Conservation (phyloP, 768 basidiomycete genomes). For the Termitomyces sp. region DNA sequence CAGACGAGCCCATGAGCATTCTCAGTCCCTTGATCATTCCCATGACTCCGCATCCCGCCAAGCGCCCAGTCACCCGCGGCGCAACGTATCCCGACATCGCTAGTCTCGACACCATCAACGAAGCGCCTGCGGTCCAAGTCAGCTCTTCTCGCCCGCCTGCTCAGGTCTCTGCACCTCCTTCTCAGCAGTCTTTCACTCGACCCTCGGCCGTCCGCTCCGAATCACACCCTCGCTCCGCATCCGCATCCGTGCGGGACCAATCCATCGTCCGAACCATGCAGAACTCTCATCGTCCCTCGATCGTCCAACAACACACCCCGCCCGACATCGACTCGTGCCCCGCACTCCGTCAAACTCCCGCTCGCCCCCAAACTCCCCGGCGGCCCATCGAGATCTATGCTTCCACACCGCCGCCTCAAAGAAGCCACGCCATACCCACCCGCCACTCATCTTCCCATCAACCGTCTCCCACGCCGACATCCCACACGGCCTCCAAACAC, state of each 20-base stretch:
- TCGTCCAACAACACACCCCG: conserved; percentile 18
- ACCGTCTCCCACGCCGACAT: conserved; percentile 3
- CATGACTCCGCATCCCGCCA: conserved; percentile 18
- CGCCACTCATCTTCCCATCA: conserved; percentile 1
- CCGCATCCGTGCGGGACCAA: not conserved
- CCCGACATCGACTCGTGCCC: conserved; percentile 11
- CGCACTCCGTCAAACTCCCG: conserved; percentile 8
- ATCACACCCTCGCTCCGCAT: conserved; percentile 3
- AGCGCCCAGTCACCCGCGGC: conserved; percentile 23
- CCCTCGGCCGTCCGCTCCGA: not conserved
- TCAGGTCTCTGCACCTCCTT: not conserved
- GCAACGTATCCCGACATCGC: conserved; percentile 28
- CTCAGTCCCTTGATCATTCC: conserved; percentile 40
- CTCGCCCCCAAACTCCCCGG: conserved; percentile 1
- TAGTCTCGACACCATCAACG: conserved; percentile 34
- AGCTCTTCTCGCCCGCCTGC: conserved; percentile 1
- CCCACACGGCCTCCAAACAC: not conserved
- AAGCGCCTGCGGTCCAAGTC: conserved; percentile 13
- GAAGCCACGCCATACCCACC: not conserved
- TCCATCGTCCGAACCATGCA: not conserved
- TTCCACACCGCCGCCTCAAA: conserved; percentile 1
- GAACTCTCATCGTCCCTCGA: conserved; percentile 9
- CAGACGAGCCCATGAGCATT: conserved; percentile 40
- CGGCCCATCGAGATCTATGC: conserved; percentile 8
- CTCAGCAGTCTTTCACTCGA: conserved; percentile 1